Conservation (phyloP, 441 rosid genomes). For the Eruca vesicaria region DNA sequence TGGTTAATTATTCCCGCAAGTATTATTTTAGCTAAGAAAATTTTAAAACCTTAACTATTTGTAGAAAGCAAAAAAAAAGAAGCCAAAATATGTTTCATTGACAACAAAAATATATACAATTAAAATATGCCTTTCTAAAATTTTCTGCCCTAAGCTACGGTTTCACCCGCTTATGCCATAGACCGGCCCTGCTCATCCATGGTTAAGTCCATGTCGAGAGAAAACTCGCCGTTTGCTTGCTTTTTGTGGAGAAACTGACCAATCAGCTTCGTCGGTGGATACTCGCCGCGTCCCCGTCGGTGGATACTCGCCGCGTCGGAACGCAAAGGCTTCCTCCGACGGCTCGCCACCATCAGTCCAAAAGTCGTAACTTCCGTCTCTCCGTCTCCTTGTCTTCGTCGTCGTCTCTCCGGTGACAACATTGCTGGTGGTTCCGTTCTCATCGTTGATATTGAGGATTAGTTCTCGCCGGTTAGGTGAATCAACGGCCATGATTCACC, state of each 20-base stretch:
- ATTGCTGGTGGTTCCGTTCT: not conserved
- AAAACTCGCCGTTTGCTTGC: slow-evolving; percentile 66
- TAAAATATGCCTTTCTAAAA: no score
- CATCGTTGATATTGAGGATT: slow-evolving; percentile 36
- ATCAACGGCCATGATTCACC: slow-evolving; percentile 29
- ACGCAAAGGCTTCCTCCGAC: slow-evolving; percentile 34
- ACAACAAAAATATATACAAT: no score
- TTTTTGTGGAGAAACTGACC: slow-evolving; percentile 82
- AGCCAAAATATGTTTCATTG: no score
- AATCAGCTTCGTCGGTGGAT: slow-evolving; percentile 71
- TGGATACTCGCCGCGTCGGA: no score
- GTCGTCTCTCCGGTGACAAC: slow-evolving; percentile 16
- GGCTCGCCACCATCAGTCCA: slow-evolving; percentile 31
- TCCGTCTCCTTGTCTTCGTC: slow-evolving; percentile 33
- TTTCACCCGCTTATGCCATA: no score
- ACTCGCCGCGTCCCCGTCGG: no score
- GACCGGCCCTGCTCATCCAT: slow-evolving; percentile 52
- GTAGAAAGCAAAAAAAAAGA: no score
- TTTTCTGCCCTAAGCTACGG: no score
- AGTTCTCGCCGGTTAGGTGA: slow-evolving; percentile 40
- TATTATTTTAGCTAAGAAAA: no score
- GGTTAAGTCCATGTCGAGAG: slow-evolving; percentile 58
- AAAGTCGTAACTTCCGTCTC: slow-evolving; percentile 44
- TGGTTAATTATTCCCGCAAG: no score
- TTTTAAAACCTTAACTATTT: no score